Evolutionary conservation across 805 yeast genomes (phyloP).

Genomic region (Yamadazyma nakazawae): DNA sequence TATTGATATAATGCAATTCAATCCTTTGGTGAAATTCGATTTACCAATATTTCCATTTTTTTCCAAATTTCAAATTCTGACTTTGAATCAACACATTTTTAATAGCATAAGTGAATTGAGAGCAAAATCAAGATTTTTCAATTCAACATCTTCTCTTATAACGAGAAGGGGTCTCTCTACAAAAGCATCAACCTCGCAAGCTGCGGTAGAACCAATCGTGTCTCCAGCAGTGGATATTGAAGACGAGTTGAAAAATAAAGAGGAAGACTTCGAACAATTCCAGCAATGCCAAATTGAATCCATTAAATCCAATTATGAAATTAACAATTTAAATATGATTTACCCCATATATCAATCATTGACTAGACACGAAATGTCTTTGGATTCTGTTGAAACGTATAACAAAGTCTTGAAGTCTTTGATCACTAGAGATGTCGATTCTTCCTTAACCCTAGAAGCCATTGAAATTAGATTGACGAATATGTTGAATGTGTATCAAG

Average conservation of each 20-base stretch:
- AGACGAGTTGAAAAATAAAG: not conserved
- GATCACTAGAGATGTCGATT: conserved; percentile 46
- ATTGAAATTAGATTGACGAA: conserved; percentile 61
- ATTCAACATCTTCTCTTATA: conserved; percentile 21
- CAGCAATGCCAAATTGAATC: conserved; percentile 8
- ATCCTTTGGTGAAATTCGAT: not conserved
- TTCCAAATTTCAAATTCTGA: conserved; percentile 26
- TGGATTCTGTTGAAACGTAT: conserved; percentile 53
- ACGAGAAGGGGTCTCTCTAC: conserved; percentile 7
- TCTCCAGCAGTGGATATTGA: not conserved
- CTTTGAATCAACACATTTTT: conserved; percentile 27
- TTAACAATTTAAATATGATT: conserved; percentile 29
- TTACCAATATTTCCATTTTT: conserved; percentile 4
- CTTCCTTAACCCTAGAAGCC: conserved; percentile 26
- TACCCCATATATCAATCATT: conserved; percentile 42
- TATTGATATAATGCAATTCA: conserved; percentile 4
- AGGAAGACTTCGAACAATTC: conserved; percentile 3
- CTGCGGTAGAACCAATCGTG: not conserved
- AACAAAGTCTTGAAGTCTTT: conserved; percentile 56
- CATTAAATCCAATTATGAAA: conserved; percentile 3
- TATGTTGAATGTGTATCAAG: conserved; percentile 65
- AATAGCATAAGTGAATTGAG: conserved; percentile 25
- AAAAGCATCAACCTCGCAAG: not conserved
- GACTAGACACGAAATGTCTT: conserved; percentile 30
- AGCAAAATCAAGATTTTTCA: conserved; percentile 17